A percentile compares a stretch with the other conserved stretches of the same genome.
Evolutionary conservation across 257 asterid genomes (phyloP).

Genomic region (Voacanga thouarsii): DNA sequence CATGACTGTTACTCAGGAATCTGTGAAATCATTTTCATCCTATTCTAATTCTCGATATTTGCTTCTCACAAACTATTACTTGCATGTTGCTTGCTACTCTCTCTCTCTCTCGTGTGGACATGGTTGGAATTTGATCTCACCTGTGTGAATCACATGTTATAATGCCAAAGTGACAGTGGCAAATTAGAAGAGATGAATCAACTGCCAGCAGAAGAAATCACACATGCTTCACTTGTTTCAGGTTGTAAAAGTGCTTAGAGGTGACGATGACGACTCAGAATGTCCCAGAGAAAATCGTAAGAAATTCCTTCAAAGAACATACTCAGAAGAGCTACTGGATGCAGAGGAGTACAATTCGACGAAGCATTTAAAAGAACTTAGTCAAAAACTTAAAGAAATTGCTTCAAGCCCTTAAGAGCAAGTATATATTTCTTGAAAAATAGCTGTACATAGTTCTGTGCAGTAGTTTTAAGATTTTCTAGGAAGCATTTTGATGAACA

Average conservation of each 20-base stretch:
- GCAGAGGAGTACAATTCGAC: constrained; percentile 49
- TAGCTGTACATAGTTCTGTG: constrained; percentile 6
- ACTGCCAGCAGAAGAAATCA: background rate
- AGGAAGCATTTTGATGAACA: background rate
- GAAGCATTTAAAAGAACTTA: constrained; percentile 33
- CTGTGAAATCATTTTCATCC: background rate
- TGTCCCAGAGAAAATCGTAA: constrained; percentile 3
- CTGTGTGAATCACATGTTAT: background rate
- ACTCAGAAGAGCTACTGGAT: constrained; percentile 45
- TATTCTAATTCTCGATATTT: background rate
- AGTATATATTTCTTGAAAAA: background rate
- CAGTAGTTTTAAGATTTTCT: background rate
- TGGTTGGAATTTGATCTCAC: background rate
- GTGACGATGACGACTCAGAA: constrained; percentile 3
- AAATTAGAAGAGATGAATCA: background rate
- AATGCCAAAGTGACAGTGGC: background rate
- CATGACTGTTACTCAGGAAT: too few relatives aligned
- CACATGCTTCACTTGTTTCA: constrained; percentile 8
- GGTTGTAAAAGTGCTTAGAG: constrained; percentile 38
- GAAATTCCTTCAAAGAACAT: constrained; percentile 33
- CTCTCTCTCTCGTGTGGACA: background rate
- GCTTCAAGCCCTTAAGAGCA: constrained; percentile 20
- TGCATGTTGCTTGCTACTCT: background rate
- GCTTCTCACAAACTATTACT: background rate
- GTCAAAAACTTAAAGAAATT: constrained; percentile 14